A percentile compares a stretch with the other conserved stretches of the same genome.
These are phyloP conservation scores for Uncinocarpus reesii DNA, from an alignment of 2,329 filamentous ascomycete species.

Conservation along the genomic window DNA sequence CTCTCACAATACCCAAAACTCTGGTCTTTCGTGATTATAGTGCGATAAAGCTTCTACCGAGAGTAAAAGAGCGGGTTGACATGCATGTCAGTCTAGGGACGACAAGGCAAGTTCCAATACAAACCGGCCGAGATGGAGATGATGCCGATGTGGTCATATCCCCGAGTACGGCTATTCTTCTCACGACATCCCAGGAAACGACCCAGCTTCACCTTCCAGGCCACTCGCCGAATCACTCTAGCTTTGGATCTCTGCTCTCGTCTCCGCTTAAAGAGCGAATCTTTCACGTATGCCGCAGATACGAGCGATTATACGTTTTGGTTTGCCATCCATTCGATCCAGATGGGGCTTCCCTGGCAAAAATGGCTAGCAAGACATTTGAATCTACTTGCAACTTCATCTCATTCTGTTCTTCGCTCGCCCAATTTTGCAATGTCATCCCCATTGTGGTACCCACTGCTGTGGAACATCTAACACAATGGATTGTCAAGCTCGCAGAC, in stretches of 20 bases:
- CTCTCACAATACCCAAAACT: conserved; percentile 2
- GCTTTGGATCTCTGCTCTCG: conserved; percentile 15
- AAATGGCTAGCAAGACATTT: conserved; percentile 15
- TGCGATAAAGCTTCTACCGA: not conserved
- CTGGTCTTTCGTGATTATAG: conserved; percentile 22
- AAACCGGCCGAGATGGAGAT: not conserved
- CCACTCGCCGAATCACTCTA: conserved; percentile 28
- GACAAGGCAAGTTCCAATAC: not conserved
- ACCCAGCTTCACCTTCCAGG: conserved; percentile 63
- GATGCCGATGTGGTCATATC: conserved; percentile 61
- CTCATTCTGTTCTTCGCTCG: conserved; percentile 22
- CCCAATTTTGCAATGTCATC: conserved; percentile 5
- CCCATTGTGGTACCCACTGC: conserved; percentile 14
- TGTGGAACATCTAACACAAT: conserved; percentile 42
- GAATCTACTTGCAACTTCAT: conserved; percentile 18
- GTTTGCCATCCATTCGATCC: conserved; percentile 39
- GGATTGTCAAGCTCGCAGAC: conserved; percentile 46
- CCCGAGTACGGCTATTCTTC: conserved; percentile 55
- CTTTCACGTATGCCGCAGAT: conserved; percentile 44
- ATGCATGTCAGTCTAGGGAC: not conserved
- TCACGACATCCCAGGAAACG: conserved; percentile 60
- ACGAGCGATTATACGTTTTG: conserved; percentile 58
- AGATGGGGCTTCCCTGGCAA: conserved; percentile 18
- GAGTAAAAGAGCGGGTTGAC: not conserved
- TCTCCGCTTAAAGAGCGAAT: conserved; percentile 49